Evolutionary conservation across 176 grass and related monocot genomes (phyloP).

Genomic region (Panicum miliaceum): DNA sequence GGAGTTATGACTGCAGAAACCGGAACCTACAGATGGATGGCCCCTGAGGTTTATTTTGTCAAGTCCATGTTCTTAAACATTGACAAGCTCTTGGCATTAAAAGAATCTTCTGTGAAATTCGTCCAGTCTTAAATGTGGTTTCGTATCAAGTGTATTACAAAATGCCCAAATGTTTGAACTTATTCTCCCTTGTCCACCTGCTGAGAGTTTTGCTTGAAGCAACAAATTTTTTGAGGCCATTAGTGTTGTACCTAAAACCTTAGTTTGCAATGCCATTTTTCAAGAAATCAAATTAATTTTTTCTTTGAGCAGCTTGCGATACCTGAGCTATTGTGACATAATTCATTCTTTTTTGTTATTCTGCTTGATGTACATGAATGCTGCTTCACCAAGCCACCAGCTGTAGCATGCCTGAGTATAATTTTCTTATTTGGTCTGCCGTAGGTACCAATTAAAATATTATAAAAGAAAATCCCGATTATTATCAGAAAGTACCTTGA

Average conservation of each 20-base stretch:
- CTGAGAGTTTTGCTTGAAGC: neutral
- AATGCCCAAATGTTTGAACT: neutral
- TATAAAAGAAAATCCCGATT: neutral
- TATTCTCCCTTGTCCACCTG: neutral
- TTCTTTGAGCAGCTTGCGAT: neutral
- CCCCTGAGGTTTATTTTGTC: constrained; percentile 65
- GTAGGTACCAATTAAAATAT: neutral
- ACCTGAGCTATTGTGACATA: neutral
- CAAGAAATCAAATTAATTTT: neutral
- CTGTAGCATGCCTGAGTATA: neutral
- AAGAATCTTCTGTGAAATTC: neutral
- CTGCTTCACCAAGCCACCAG: neutral
- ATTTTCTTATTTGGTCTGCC: constrained; percentile 2
- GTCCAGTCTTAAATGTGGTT: constrained; percentile 20
- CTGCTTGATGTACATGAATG: neutral
- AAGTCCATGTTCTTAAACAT: constrained; percentile 3
- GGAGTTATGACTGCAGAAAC: constrained; percentile 96
- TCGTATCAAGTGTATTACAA: constrained; percentile 5
- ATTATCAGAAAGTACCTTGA: neutral
- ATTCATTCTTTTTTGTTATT: neutral
- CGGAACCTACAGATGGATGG: constrained; percentile 93
- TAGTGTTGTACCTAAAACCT: neutral
- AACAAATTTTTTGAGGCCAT: neutral
- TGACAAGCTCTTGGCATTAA: neutral
- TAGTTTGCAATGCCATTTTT: neutral